Evolutionary conservation across 192 early-diverging fungal species (phyloP).

Genomic region (Oehlia diaphana): DNA sequence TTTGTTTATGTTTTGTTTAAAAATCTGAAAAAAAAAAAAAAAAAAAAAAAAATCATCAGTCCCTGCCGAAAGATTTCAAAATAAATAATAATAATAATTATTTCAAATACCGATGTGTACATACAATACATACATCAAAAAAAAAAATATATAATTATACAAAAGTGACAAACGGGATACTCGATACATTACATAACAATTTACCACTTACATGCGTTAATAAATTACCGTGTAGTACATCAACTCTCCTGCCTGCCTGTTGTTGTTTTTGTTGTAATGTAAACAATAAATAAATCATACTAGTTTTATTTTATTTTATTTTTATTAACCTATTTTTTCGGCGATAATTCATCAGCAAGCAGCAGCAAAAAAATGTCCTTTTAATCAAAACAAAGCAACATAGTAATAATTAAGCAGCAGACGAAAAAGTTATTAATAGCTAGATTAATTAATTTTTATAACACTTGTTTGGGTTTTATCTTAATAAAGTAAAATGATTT

Average conservation of each 20-base stretch:
- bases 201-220: slow-evolving; percentile 18
- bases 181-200: slow-evolving; percentile 17
- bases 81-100: too few relatives aligned
- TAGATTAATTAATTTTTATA: not conserved
- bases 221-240: slow-evolving; percentile 14
- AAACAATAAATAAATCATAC: not conserved
- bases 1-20: not conserved
- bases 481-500: not conserved
- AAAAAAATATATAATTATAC: too few relatives aligned
- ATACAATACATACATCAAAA: not conserved
- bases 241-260: not conserved
- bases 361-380: not conserved
- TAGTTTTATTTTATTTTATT: not conserved
- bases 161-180: slow-evolving; percentile 12
- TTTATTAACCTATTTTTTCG: not conserved
- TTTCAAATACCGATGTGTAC: too few relatives aligned
- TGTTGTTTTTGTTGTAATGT: not conserved
- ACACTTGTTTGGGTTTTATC: not conserved
- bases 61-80: too few relatives aligned
- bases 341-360: not conserved
- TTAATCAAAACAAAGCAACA: not conserved
- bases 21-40: not conserved
- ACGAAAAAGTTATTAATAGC: not conserved
- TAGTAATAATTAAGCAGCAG: not conserved
- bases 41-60: too few relatives aligned